Evolutionary conservation across 2,329 filamentous ascomycete species (phyloP).

Genomic region (Teratosphaeria nubilosa): DNA sequence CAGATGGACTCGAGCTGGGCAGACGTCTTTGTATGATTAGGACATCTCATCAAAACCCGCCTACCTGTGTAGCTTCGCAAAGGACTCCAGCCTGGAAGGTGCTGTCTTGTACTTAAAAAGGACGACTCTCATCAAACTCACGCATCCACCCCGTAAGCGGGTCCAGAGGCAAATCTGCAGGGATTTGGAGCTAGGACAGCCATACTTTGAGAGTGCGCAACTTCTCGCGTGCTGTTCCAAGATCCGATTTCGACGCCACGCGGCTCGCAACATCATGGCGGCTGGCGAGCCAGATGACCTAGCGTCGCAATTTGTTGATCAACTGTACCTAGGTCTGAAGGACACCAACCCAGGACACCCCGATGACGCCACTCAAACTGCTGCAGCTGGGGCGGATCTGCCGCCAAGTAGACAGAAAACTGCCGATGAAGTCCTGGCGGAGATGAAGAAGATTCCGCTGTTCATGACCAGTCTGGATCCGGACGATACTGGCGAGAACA

Average conservation of each 20-base stretch:
- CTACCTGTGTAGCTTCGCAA: no score
- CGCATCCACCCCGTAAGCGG: not conserved
- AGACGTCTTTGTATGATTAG: no score
- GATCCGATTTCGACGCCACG: not conserved
- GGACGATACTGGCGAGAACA: conserved; percentile 47
- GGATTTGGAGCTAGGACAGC: not conserved
- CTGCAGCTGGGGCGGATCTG: conserved; percentile 31
- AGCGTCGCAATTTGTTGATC: not conserved
- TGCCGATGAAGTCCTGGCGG: conserved; percentile 50
- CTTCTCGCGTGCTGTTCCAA: not conserved
- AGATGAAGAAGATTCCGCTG: conserved; percentile 64
- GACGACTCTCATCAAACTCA: not conserved
- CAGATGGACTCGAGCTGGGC: no score
- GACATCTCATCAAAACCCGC: no score
- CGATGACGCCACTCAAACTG: not conserved
- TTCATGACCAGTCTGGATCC: conserved; percentile 89
- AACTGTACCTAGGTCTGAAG: not conserved
- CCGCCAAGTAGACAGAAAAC: conserved; percentile 49
- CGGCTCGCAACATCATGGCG: not conserved
- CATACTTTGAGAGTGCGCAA: not conserved
- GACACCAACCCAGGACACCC: not conserved
- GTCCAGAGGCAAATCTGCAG: not conserved
- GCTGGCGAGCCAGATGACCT: not conserved
- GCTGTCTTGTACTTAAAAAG: not conserved
- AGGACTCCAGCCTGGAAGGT: no score